phyloP scores from a whole-genome alignment of 2,329 filamentous ascomycete genomes.

The Amauroascus verrucosus region DNA sequence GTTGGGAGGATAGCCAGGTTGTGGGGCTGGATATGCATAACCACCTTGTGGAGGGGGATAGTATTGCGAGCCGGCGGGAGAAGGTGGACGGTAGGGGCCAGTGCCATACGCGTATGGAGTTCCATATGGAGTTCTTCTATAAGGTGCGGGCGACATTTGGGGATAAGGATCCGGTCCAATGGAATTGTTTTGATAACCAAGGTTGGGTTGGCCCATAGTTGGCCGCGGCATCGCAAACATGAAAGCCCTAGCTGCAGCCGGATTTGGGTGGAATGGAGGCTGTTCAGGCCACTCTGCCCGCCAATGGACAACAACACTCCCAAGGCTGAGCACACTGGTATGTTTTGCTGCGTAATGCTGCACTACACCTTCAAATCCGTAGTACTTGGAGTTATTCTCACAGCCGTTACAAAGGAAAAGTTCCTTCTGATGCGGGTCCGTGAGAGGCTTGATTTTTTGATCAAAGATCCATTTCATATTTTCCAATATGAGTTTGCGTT shows the following conservation, averaged over 20 bases:
- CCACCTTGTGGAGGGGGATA: slow-evolving; percentile 18
- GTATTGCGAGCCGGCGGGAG: slow-evolving; percentile 20
- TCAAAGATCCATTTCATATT: slow-evolving; percentile 84
- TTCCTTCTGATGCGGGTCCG: slow-evolving; percentile 57
- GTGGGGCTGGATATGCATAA: slow-evolving; percentile 20
- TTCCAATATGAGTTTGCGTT: slow-evolving; percentile 59
- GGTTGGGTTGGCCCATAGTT: slow-evolving; percentile 15
- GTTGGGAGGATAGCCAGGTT: slow-evolving; percentile 17
- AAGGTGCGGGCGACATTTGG: slow-evolving; percentile 22
- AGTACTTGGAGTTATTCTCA: slow-evolving; percentile 54
- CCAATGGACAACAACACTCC: slow-evolving; percentile 67
- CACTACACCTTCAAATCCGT: slow-evolving; percentile 66
- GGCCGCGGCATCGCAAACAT: slow-evolving; percentile 28
- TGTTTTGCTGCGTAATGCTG: slow-evolving; percentile 81
- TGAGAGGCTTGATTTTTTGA: slow-evolving; percentile 60
- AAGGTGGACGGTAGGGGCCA: slow-evolving; percentile 26
- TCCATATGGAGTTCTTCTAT: slow-evolving; percentile 25
- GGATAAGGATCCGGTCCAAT: slow-evolving; percentile 15
- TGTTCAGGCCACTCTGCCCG: slow-evolving; percentile 67
- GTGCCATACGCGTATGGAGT: slow-evolving; percentile 25
- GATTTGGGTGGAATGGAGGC: slow-evolving; percentile 60
- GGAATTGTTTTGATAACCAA: slow-evolving; percentile 15
- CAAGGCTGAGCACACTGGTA: slow-evolving; percentile 57
- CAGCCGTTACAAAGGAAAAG: slow-evolving; percentile 67
- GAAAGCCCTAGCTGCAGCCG: slow-evolving; percentile 36